Conservation (phyloP, 805 yeast genomes). For the Yarrowia hollandica region DNA sequence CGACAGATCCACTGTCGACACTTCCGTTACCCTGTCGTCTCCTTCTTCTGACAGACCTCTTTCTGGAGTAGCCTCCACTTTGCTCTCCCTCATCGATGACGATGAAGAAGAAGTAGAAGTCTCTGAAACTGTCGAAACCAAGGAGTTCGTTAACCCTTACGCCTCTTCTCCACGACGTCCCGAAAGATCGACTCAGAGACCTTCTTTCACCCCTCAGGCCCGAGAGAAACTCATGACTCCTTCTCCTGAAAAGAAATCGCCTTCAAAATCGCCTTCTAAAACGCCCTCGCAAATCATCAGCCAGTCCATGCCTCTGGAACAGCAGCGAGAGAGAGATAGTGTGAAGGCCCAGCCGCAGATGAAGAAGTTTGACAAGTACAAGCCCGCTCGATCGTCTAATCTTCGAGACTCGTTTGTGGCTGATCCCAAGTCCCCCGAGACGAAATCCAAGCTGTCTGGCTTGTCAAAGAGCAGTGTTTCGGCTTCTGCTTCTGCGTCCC, state of each 20-base stretch:
- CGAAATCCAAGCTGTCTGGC: not conserved
- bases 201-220: not conserved
- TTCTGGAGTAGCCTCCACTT: slow-evolving; percentile 6
- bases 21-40: not conserved
- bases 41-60: not conserved
- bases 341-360: slow-evolving; percentile 22
- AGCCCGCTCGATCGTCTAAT: slow-evolving; percentile 6
- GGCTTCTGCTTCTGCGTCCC: not conserved
- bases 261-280: not conserved
- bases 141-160: slow-evolving; percentile 23
- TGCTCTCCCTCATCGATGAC: slow-evolving; percentile 24
- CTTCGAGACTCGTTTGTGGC: slow-evolving; percentile 16
- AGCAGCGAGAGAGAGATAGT: slow-evolving; percentile 24
- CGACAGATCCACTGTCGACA: not conserved
- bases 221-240: slow-evolving; percentile 19
- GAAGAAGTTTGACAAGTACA: slow-evolving; percentile 21
- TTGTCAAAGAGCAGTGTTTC: not conserved
- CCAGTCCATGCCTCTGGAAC: slow-evolving; percentile 22
- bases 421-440: slow-evolving; percentile 13
- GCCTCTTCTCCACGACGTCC: slow-evolving; percentile 9
- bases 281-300: slow-evolving; percentile 2
- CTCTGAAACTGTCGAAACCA: not conserved
- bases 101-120: not conserved
- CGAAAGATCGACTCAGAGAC: not conserved
- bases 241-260: not conserved